Base-by-base conservation (phyloP, 768 basidiomycete species). In the Cystobasidium tubakii region DNA sequence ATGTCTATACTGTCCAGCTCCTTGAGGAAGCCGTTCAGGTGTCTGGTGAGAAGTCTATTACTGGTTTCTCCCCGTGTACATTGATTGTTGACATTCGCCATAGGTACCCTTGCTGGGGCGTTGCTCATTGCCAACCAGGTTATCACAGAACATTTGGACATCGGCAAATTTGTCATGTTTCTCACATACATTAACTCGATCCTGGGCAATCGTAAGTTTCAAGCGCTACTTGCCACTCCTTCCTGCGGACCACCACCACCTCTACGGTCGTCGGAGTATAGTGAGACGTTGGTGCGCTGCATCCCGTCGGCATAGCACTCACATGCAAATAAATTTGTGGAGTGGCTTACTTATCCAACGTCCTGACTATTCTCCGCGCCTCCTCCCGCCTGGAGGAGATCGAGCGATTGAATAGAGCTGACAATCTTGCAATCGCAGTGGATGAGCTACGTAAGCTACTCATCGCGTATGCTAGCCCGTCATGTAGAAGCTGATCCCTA, bases 101-200 rank as follows among this genome's bases (percentile, higher is more conserved):
- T 33, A 62, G 92, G 91, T 27, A 85, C 96, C 27, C 86, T 95
- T 17, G 82, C 90, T 62, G 92, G 92, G 23, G 88, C 86, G n/a
- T 83, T 91, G 81, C 87, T 93, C 75, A 88, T 95, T 62, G 89
- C 89, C 0, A 81, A 82, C 27, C 86, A 88, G 23, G 86, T 92
- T 36, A 86, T 86, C 0, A 81, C 83, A 12, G 85, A 85, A 15
- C 78, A 84, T 36, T 72, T 73, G 72, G 74, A 75, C 23, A 69
- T 77, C 13, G 75, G 75, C 3, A 44, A 44, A 33, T 75, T 70
- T 39, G 74, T 46, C 4, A 62, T 72, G 10, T 75, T 75, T 44
- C 34, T 34, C n/a, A 25, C 15, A 1, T 76, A 67, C 17, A 50
- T 46, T 3, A 21, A 15, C 23, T 15, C 10, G 42, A 43, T 55